phyloP scores from a whole-genome alignment of 1,284 basidiomycete species.

The Leucoagaricus sp. region DNA sequence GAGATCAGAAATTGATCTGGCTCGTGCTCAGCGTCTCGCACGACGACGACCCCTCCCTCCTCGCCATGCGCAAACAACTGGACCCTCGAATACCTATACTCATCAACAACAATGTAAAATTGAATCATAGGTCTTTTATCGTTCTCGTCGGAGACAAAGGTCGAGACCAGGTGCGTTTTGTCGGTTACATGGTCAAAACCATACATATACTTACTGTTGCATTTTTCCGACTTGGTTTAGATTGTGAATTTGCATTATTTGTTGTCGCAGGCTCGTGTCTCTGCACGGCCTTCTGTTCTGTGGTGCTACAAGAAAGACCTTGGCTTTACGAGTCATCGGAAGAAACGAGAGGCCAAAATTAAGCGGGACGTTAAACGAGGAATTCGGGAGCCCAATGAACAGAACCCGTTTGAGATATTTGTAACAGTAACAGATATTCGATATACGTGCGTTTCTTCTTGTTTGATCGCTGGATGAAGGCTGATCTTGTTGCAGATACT shows the following conservation, averaged over 20 bases:
- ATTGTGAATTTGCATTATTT: conserved; percentile 97
- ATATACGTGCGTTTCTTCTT: conserved; percentile 72
- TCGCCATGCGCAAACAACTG: conserved; percentile 75
- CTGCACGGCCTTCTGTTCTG: conserved; percentile 86
- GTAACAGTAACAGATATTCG: conserved; percentile 99
- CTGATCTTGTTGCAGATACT: conserved; percentile 36
- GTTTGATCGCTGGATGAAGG: neutral
- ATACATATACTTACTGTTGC: no score
- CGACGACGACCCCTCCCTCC: neutral
- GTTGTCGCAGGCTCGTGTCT: conserved; percentile 87
- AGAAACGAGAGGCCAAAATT: conserved; percentile 95
- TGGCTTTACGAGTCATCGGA: conserved; percentile 93
- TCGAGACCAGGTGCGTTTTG: conserved; percentile 82
- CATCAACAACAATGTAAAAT: conserved; percentile 92
- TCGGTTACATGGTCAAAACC: no score
- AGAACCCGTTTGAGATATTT: conserved; percentile 98
- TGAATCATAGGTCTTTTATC: conserved; percentile 94
- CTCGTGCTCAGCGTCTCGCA: neutral
- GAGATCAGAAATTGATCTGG: neutral
- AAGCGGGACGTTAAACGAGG: conserved; percentile 95
- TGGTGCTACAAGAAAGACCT: conserved; percentile 99
- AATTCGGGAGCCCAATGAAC: conserved; percentile 91
- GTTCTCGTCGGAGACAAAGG: conserved; percentile 96
- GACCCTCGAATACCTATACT: conserved; percentile 93
- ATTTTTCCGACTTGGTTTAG: no score